Evolutionary conservation across 176 grass and related monocot species (phyloP), one percentile per base, ranked within the genome.

Genomic region (Tuctoria greenei): DNA sequence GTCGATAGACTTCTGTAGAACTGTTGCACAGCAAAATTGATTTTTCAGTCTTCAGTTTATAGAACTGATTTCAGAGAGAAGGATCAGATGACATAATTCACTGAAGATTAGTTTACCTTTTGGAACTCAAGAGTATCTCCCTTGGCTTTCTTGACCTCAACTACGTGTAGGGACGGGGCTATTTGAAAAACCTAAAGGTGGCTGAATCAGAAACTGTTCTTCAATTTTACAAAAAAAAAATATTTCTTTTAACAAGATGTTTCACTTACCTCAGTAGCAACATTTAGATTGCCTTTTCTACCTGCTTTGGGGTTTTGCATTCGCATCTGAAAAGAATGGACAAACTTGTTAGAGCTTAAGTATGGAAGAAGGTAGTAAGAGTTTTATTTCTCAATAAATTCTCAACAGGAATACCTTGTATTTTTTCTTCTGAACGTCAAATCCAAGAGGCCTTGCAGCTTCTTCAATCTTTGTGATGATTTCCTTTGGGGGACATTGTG

Each of bases 241-340:
- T 3, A 31, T 31, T 2, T 31, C 31, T 31, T 31, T 31, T 31
- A 31, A 31, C 31, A 31, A 31, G 31, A 31, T 31, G 31, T 31
- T 31, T 31, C 2, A 31, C 31, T 31, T 31, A 31, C 83, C 91
- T 98, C 91, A 66, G 95, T 98, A 47, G 95, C 84, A 69, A 98
- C 91, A 90, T 94, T 98, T 46, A 98, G 89, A 90, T 98, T 98
- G 73, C 95, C 95, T 74, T 98, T 98, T 75, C 95, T 89, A 40
- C 95, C 95, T 69, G 95, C 95, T 90, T 92, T 98, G 1, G 87
- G 52, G 31, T 94, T 98, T 65, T 98, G 84, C 81, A 98, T 88
- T 64, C 77, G 76, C 95, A 98, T 94, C 95, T 98, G 68, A 62
- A 86, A 54, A 41, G 26, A 84, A 84, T 10, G 35, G 16, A 43